Evolutionary conservation across 2,329 filamentous ascomycete species (phyloP).

Genomic region (Rutstroemia sp.): DNA sequence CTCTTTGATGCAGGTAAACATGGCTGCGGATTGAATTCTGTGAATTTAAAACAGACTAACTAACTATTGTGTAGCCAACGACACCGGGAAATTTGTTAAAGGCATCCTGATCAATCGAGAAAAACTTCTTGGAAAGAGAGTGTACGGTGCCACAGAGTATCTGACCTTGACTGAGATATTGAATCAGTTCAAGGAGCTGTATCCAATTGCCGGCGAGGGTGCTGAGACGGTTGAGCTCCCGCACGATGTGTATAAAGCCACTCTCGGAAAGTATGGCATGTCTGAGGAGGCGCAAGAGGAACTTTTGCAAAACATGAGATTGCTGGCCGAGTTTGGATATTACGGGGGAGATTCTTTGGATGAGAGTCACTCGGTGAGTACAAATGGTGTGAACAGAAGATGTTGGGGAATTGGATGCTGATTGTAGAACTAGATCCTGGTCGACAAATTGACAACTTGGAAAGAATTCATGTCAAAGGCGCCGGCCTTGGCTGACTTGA

Average conservation of each 20-base stretch:
- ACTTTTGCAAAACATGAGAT: slow-evolving; percentile 44
- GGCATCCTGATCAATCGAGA: slow-evolving; percentile 29
- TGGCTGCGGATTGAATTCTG: not conserved
- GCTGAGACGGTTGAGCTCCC: slow-evolving; percentile 32
- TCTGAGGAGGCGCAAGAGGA: slow-evolving; percentile 39
- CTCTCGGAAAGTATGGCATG: slow-evolving; percentile 30
- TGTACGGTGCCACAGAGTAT: slow-evolving; percentile 38
- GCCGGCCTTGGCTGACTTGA: slow-evolving; percentile 31
- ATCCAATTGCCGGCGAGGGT: slow-evolving; percentile 33
- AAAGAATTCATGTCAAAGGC: slow-evolving; percentile 33
- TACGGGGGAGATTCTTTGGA: slow-evolving; percentile 39
- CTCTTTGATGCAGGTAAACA: slow-evolving; percentile 26
- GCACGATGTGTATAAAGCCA: slow-evolving; percentile 35
- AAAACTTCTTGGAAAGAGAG: slow-evolving; percentile 35
- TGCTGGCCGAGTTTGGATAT: slow-evolving; percentile 46
- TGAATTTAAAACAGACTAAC: not conserved
- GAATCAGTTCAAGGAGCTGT: slow-evolving; percentile 34
- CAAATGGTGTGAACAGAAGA: not conserved
- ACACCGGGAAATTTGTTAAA: slow-evolving; percentile 32
- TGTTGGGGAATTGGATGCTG: slow-evolving; percentile 3
- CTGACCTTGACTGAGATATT: slow-evolving; percentile 35
- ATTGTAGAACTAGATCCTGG: slow-evolving; percentile 24
- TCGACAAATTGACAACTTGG: slow-evolving; percentile 36
- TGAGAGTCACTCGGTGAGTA: slow-evolving; percentile 31
- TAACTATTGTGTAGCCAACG: slow-evolving; percentile 14